phyloP scores from a whole-genome alignment of 371 early-diverging fungal genomes.

The Mucor racemosus region DNA sequence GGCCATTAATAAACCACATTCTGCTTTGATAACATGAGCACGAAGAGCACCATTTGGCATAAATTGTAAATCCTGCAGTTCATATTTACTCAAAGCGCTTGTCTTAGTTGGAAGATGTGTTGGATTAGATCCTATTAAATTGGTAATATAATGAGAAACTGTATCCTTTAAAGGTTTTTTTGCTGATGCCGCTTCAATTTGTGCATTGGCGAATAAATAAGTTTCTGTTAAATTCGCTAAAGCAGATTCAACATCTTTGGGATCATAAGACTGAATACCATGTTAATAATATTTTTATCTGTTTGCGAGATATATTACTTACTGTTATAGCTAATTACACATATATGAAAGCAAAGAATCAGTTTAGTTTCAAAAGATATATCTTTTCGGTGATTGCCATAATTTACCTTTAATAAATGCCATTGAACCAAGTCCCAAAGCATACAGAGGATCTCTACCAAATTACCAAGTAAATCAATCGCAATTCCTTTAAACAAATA shows the following conservation, averaged over 20 bases:
- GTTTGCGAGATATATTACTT: neutral
- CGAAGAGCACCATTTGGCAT: conserved; percentile 64
- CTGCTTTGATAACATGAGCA: conserved; percentile 65
- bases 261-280: conserved; percentile 50
- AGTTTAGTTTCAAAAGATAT: neutral
- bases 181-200: conserved; percentile 54
- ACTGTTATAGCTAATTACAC: conserved; percentile 27
- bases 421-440: conserved; percentile 48
- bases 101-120: conserved; percentile 52
- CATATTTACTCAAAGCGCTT: conserved; percentile 33
- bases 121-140: conserved; percentile 40
- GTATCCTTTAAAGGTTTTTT: conserved; percentile 53
- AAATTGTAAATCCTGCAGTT: conserved; percentile 32
- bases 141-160: conserved; percentile 45
- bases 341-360: neutral
- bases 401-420: conserved; percentile 49
- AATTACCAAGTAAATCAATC: neutral
- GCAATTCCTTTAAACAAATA: too few relatives aligned
- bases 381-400: neutral
- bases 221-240: conserved; percentile 50
- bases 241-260: conserved; percentile 54
- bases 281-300: neutral
- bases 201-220: conserved; percentile 53
- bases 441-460: conserved; percentile 50
- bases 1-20: conserved; percentile 60